These are phyloP conservation scores for Scheffersomyces illinoinensis DNA, from an alignment of 1,139 yeast species.

Conservation along the genomic window DNA sequence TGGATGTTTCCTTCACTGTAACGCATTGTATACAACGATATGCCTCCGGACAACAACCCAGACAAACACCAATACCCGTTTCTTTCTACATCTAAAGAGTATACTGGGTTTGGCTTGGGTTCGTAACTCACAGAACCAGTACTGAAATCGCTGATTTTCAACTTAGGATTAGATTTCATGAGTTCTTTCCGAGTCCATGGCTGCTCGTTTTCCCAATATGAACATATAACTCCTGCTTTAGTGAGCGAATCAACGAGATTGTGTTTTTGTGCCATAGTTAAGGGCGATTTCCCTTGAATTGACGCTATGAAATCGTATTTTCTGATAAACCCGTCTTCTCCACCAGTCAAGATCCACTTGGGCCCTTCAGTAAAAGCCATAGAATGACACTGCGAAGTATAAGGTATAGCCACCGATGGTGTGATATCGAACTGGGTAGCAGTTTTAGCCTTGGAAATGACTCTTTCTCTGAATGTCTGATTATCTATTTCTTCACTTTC, in stretches of 20 bases:
- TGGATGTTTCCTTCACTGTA: conserved; percentile 82
- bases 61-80: conserved; percentile 84
- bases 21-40: conserved; percentile 78
- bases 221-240: conserved; percentile 76
- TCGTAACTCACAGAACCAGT: conserved; percentile 53
- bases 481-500: conserved; percentile 1
- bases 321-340: conserved; percentile 92
- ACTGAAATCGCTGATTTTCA: conserved; percentile 43
- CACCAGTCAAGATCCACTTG: conserved; percentile 90
- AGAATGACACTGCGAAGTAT: conserved; percentile 70
- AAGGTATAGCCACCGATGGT: conserved; percentile 76
- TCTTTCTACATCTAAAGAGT: conserved; percentile 79
- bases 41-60: conserved; percentile 85
- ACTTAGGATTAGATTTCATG: conserved; percentile 42
- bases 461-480: conserved; percentile 32
- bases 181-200: conserved; percentile 55
- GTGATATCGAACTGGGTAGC: conserved; percentile 57
- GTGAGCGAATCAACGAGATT: conserved; percentile 83
- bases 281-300: conserved; percentile 83
- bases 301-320: conserved; percentile 86
- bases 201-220: conserved; percentile 97
- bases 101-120: conserved; percentile 79
- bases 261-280: conserved; percentile 91
- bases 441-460: conserved; percentile 41
- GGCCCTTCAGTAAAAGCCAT: conserved; percentile 80